Evolutionary conservation across 2,329 filamentous ascomycete genomes (phyloP), one percentile per base, ranked within the genome.

Genomic region (Arthrobotrys sphaeroides): DNA sequence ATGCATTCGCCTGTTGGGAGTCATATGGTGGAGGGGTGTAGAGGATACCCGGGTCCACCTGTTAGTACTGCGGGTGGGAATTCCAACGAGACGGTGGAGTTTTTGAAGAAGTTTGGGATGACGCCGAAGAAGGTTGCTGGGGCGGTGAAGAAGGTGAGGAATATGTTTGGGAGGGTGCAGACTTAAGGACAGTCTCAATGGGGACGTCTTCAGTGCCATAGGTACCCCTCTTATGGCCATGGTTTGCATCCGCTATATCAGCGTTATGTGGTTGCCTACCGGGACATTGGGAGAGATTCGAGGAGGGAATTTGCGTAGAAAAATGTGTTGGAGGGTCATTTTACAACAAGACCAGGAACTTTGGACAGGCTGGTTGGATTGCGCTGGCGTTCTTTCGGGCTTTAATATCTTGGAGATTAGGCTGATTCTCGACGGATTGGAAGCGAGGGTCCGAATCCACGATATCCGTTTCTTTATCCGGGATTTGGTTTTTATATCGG

Each of bases 71-170:
- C 18, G 22, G 51, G 38, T 20, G 43, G 2, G 16, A 55, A 28
- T 18, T 42, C 24, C 12, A 47, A 45, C 53, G 72, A 69, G 13
- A 31, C 45, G 5, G 57, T 51, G 33, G 72, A 57, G 24, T 65
- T 69, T 26, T 31, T 67, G 59, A 75, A 60, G 42, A 75, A 60
- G 49, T 59, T 75, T 65, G 72, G 72, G 33, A 45, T 66, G 31
- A 66, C 65, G n/a, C 65, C 65, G 20, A 69, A 61, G 45, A 66
- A 43, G 22, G 68, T 73, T 12, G 49, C 36, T 5, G 68, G 68
- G 12, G 49, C 47, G 47, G 70, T 69, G 55, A 75, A 69, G 49
- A 69, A 65, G 49, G 64, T 75, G 10, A 69, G 57, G 28, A 69
- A 61, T 49, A 66, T 59, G 20, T 75, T 69, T 49, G 70, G 70